Evolutionary conservation across 139 green algal species (phyloP).

Genomic region (Zygnema cylindricum): DNA sequence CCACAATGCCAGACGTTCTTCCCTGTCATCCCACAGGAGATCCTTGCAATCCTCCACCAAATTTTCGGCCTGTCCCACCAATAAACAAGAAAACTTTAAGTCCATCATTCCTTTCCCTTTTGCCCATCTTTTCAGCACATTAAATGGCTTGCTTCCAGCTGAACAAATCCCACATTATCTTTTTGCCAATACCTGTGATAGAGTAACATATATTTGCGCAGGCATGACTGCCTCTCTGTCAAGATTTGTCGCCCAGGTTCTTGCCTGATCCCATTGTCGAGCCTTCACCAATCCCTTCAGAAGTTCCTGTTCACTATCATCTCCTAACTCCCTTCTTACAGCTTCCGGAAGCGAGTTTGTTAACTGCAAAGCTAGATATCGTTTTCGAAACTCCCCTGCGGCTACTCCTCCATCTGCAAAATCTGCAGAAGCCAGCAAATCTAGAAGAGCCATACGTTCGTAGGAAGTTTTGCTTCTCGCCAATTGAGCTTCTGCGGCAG

Average conservation of each 20-base stretch:
- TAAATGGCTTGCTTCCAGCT: slow-evolving; percentile 11
- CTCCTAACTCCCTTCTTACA: neutral
- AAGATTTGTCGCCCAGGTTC: slow-evolving; percentile 6
- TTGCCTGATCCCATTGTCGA: slow-evolving; percentile 19
- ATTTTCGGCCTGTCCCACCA: slow-evolving; percentile 21
- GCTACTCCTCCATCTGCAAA: slow-evolving; percentile 36
- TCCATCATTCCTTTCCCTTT: too few relatives aligned
- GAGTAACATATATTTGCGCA: slow-evolving; percentile 6
- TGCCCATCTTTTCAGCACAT: slow-evolving; percentile 6
- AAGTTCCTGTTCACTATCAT: slow-evolving; percentile 4
- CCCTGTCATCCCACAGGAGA: slow-evolving; percentile 50
- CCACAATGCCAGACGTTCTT: slow-evolving; percentile 35
- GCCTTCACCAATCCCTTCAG: slow-evolving; percentile 28
- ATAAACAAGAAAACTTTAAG: neutral
- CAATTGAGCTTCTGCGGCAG: slow-evolving; percentile 17
- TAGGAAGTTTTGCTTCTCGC: neutral
- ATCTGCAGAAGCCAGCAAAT: slow-evolving; percentile 20
- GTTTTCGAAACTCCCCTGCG: neutral
- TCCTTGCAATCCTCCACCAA: slow-evolving; percentile 43
- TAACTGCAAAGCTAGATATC: slow-evolving; percentile 3
- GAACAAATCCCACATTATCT: neutral
- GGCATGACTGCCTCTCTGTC: slow-evolving; percentile 11
- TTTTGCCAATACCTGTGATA: neutral
- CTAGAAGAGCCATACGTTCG: neutral
- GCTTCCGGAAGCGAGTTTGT: neutral